A percentile compares a stretch with the other conserved stretches of the same genome.
These are phyloP conservation scores for Botrytis byssoidea DNA, from an alignment of 2,329 filamentous ascomycete species.

Conservation along the genomic window DNA sequence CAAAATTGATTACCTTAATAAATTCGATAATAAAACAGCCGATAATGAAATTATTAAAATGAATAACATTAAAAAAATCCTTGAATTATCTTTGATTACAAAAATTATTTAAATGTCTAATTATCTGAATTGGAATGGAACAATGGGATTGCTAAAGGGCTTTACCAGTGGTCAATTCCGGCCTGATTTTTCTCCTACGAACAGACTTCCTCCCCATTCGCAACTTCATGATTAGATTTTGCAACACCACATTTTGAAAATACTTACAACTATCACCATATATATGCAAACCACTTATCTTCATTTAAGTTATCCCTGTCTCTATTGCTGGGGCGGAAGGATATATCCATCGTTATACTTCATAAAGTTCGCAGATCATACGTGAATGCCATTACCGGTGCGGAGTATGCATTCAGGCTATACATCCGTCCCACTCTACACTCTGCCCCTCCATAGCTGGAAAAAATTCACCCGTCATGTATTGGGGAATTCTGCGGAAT, in stretches of 20 bases:
- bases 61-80: no score
- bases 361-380: background rate
- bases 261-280: background rate
- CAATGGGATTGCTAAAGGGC: no score
- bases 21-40: no score
- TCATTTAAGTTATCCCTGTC: background rate
- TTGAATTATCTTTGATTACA: no score
- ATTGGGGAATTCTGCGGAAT: background rate
- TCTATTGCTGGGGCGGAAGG: background rate
- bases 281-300: no score
- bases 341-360: background rate
- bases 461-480: background rate
- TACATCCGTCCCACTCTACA: background rate
- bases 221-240: background rate
- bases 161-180: no score
- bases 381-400: background rate
- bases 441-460: background rate
- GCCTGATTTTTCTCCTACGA: no score
- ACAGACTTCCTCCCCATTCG: background rate
- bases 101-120: no score
- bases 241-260: background rate
- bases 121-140: no score
- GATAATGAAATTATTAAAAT: no score
- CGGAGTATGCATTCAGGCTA: constrained; percentile 10
- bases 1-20: no score